Evolutionary conservation across 2,329 filamentous ascomycete genomes (phyloP).

Genomic region (Grosmannia serpens): DNA sequence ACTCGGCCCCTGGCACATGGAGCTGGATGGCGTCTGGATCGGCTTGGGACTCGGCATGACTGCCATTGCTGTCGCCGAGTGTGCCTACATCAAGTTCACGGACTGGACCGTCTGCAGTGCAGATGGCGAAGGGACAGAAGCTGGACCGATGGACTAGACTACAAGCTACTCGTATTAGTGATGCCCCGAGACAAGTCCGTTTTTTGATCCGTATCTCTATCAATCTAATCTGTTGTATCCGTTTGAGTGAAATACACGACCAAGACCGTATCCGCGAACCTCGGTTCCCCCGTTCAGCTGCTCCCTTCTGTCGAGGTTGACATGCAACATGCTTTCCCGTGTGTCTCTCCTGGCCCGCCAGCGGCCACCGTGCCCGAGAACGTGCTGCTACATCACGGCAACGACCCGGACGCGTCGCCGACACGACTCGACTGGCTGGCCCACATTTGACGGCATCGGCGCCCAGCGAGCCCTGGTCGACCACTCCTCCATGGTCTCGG

Average conservation of each 20-base stretch:
- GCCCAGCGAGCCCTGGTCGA: neutral
- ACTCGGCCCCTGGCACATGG: constrained; percentile 50
- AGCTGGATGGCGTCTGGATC: constrained; percentile 55
- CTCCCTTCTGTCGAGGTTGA: neutral
- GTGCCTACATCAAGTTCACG: neutral
- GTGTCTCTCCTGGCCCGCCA: neutral
- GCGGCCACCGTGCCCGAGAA: constrained; percentile 50
- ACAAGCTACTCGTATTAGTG: no score
- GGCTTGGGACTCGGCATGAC: constrained; percentile 20
- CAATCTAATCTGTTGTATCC: constrained; percentile 10
- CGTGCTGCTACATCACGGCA: constrained; percentile 58
- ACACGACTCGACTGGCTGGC: constrained; percentile 55
- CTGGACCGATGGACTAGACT: no score
- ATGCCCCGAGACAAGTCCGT: neutral
- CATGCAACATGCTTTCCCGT: neutral
- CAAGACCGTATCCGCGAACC: no score
- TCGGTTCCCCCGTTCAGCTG: no score
- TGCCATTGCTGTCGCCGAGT: neutral
- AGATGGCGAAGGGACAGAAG: no score
- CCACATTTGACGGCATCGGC: constrained; percentile 33
- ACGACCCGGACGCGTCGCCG: constrained; percentile 31
- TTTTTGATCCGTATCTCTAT: neutral
- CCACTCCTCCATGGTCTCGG: constrained; percentile 3
- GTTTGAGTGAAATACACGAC: constrained; percentile 17
- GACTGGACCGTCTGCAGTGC: neutral